Percentiles rank a stretch among this genome's conserved stretches.
Conservation (phyloP, 2,329 filamentous ascomycete genomes). For the Blastomyces gilchristii region DNA sequence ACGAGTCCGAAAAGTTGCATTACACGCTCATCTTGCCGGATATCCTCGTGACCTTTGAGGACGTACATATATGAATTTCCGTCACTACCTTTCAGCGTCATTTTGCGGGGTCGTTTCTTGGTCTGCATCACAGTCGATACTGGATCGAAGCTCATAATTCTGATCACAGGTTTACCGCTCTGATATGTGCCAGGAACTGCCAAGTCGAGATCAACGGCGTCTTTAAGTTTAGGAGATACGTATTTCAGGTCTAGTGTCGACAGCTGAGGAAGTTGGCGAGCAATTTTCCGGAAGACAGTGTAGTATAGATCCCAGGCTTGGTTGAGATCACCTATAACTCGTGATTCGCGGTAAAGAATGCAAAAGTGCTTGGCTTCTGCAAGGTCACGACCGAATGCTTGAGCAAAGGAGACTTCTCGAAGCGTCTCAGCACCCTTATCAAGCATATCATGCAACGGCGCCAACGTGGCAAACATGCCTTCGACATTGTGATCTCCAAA, state of each 20-base stretch:
- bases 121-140: conserved; percentile 89
- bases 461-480: conserved; percentile 87
- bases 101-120: conserved; percentile 87
- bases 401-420: conserved; percentile 91
- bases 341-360: conserved; percentile 76
- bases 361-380: conserved; percentile 95
- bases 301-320: conserved; percentile 99
- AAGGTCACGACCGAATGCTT: conserved; percentile 91
- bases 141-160: conserved; percentile 80
- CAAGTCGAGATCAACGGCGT: conserved; percentile 74
- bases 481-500: conserved; percentile 97
- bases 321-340: conserved; percentile 87
- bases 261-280: conserved; percentile 82
- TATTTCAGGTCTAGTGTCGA: conserved; percentile 91
- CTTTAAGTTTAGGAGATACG: conserved; percentile 86
- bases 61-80: conserved; percentile 78
- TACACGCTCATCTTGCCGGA: conserved; percentile 94
- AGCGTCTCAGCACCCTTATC: conserved; percentile 87
- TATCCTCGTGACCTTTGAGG: conserved; percentile 98
- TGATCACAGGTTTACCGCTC: conserved; percentile 67
- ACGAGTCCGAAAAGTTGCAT: conserved; percentile 98
- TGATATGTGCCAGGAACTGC: conserved; percentile 93
- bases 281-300: conserved; percentile 93
- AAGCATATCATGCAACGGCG: conserved; percentile 82
- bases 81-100: conserved; percentile 81